Evolutionary conservation across 192 early-diverging fungal species (phyloP).

Genomic region (Entomortierella parvispora): DNA sequence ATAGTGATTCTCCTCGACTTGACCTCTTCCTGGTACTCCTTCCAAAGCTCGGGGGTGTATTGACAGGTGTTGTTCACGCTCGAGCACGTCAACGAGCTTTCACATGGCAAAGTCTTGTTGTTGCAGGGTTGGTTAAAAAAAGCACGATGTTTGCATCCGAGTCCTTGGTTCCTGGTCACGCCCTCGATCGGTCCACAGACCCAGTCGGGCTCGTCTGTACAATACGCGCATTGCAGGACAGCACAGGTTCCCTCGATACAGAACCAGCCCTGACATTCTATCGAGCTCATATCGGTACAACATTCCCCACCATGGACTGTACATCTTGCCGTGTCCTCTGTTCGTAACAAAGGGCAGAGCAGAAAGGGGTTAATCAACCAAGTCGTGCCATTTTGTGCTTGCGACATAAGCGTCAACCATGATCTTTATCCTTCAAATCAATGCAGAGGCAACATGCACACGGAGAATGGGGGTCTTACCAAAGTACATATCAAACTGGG

Average conservation of each 20-base stretch:
- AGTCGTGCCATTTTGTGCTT: not conserved
- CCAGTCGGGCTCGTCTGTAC: conserved; percentile 30
- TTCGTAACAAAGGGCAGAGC: not conserved
- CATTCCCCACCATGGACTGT: conserved; percentile 35
- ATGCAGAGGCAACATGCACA: no score
- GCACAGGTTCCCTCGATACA: conserved; percentile 26
- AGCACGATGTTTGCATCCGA: conserved; percentile 35
- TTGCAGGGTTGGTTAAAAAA: conserved; percentile 16
- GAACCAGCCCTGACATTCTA: conserved; percentile 50
- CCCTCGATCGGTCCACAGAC: conserved; percentile 46
- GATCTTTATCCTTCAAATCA: not conserved
- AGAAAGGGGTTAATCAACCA: not conserved
- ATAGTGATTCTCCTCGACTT: conserved; percentile 42
- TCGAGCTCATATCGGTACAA: conserved; percentile 22
- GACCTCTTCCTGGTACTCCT: conserved; percentile 33
- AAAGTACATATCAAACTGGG: conserved; percentile 36
- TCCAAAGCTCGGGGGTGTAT: conserved; percentile 22
- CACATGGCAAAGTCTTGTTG: conserved; percentile 45
- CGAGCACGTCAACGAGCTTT: conserved; percentile 10
- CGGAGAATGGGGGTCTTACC: no score
- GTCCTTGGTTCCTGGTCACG: conserved; percentile 22
- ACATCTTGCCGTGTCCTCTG: conserved; percentile 22
- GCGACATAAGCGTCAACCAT: not conserved
- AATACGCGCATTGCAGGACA: conserved; percentile 21
- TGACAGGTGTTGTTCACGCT: conserved; percentile 38